Evolutionary conservation across 2,329 filamentous ascomycete species (phyloP).

Genomic region (Plenodomus biglobosus): DNA sequence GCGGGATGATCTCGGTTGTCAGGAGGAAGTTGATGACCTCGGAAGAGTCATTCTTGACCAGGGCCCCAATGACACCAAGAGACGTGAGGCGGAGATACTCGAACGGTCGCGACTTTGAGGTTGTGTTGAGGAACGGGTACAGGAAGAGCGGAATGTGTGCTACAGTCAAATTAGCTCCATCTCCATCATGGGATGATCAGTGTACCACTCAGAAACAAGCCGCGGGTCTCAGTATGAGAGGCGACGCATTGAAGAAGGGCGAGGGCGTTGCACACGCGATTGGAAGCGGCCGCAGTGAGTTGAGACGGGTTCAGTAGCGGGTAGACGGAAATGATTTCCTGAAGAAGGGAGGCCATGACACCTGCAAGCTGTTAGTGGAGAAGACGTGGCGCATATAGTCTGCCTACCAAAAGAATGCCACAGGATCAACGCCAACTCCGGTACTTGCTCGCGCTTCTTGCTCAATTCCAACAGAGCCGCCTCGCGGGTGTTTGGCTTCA

Average conservation of each 20-base stretch:
- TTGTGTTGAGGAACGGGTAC: constrained; percentile 98
- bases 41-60: constrained; percentile 98
- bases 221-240: constrained; percentile 93
- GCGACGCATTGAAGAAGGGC: constrained; percentile 95
- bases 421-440: constrained; percentile 90
- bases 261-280: constrained; percentile 95
- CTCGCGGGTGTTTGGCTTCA: constrained; percentile 85
- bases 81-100: constrained; percentile 96
- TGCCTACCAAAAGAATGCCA: constrained; percentile 94
- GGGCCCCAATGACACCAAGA: constrained; percentile 90
- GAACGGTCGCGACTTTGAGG: constrained; percentile 95
- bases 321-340: constrained; percentile 99
- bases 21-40: constrained; percentile 99
- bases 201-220: constrained; percentile 85
- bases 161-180: constrained; percentile 44
- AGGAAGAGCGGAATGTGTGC: constrained; percentile 97
- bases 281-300: constrained; percentile 94
- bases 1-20: constrained; percentile 96
- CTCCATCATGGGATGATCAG: not conserved
- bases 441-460: constrained; percentile 98
- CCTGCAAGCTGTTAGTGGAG: constrained; percentile 55
- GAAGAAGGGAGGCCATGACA: constrained; percentile 95
- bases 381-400: not conserved
- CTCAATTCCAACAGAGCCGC: constrained; percentile 91
- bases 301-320: constrained; percentile 95